These are phyloP conservation scores for Aspergillus pseudoterreus DNA, from an alignment of 2,329 filamentous ascomycete genomes.

Conservation along the genomic window DNA sequence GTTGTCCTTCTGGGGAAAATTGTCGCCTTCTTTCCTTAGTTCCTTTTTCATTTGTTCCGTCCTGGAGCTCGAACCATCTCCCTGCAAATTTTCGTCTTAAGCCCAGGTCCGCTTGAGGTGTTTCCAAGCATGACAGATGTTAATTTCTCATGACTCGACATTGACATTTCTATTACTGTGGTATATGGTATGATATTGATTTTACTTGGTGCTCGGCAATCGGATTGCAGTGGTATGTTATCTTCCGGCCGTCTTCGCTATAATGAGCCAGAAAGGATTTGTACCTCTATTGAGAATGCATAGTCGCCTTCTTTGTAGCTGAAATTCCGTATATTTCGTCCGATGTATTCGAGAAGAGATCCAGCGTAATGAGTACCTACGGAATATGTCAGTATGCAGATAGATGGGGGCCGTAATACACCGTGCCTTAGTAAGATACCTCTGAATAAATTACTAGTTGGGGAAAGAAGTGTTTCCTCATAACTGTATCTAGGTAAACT, in stretches of 20 bases:
- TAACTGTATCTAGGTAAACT: too few relatives aligned
- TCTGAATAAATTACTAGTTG: not conserved
- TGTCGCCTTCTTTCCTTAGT: slow-evolving; percentile 7
- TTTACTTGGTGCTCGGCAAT: not conserved
- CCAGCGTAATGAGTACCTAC: not conserved
- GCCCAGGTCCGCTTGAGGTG: not conserved
- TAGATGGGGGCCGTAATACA: not conserved
- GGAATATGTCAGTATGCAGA: not conserved
- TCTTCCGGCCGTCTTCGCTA: not conserved
- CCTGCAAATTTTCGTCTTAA: not conserved
- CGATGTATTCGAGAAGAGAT: not conserved
- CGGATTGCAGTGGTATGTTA: not conserved
- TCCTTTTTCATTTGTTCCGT: not conserved
- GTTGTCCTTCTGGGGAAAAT: slow-evolving; percentile 21
- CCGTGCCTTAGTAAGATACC: not conserved
- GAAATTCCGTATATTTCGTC: not conserved
- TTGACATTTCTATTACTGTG: not conserved
- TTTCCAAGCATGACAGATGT: not conserved
- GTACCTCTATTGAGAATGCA: not conserved
- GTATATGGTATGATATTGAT: not conserved
- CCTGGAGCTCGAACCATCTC: not conserved
- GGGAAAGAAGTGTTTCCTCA: too few relatives aligned
- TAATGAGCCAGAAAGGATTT: not conserved
- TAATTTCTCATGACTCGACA: not conserved
- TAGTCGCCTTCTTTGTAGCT: not conserved